Evolutionary conservation across 2,329 filamentous ascomycete genomes (phyloP), one percentile per base, ranked within the genome.

Genomic region (Orbilia ellipsospora): DNA sequence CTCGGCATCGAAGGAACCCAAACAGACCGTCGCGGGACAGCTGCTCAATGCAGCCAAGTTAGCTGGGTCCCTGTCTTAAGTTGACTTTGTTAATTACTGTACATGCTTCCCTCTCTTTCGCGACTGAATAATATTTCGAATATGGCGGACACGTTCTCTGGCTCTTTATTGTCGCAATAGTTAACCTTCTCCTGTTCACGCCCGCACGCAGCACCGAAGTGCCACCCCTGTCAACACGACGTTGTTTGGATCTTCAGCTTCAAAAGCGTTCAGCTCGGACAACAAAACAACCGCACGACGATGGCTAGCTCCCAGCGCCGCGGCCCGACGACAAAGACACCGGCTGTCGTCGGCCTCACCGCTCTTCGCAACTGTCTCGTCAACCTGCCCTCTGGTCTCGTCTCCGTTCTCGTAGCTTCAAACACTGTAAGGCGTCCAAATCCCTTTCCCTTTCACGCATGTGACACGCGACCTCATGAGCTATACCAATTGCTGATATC

Each of bases 311-410:
- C 70, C 52, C 70, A 75, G 62, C 64, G 66, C 62, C 62, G 66
- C 31, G 73, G 73, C 60, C 73, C 70, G 42, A 76, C 64, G 40
- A 76, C 73, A 65, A 76, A 76, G 65, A 90, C 90, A 40, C 87
- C 90, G 77, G 93, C 93, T 73, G 94, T 97, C 84, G 87, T 98
- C 78, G 91, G 91, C 65, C 87, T 98, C 75, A 88, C 93, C 56
- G 92, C 94, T 79, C 87, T 98, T 73, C 96, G 96, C 85, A 98
- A 91, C 82, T 99, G 95, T 83, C 87, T 99, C 62, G 92, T 97
- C 82, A 98, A 98, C 83, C 87, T 99, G 60, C 95, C 95, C 56
- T 84, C 92, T 3, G 90, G 92, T 26, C 85, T 99, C 68, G 93
- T 96, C 68, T 90, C 92, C 42, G 84, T 97, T 64, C 88, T 99